Evolutionary conservation across 2,329 filamentous ascomycete genomes (phyloP).

Genomic region (Talaromyces funiculosus): DNA sequence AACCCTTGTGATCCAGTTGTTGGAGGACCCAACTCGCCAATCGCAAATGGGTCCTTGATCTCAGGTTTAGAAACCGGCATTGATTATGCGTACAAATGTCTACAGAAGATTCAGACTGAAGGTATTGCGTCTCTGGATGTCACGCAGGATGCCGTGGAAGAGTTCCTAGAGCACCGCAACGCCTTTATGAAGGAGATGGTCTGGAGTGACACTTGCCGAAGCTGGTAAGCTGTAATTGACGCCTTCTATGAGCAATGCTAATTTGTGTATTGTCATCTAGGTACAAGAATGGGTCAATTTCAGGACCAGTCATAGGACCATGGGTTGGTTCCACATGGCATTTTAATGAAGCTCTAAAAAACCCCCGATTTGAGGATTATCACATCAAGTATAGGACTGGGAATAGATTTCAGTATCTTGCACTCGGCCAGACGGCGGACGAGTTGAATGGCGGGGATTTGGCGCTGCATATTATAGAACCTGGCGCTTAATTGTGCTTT

Average conservation of each 20-base stretch:
- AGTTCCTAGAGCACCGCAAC: conserved; percentile 6
- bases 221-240: too few relatives aligned
- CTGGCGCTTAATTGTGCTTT: neutral
- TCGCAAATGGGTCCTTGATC: conserved; percentile 33
- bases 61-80: neutral
- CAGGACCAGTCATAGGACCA: conserved; percentile 17
- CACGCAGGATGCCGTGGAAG: neutral
- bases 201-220: conserved; percentile 1
- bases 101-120: conserved; percentile 6
- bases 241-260: too few relatives aligned
- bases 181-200: neutral
- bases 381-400: neutral
- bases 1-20: too few relatives aligned
- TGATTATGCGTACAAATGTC: conserved; percentile 4
- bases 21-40: conserved; percentile 30
- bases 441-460: neutral
- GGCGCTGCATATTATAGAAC: neutral
- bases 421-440: neutral
- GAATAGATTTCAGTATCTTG: neutral
- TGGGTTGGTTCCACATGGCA: conserved; percentile 22
- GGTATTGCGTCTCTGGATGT: conserved; percentile 6
- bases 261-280: too few relatives aligned
- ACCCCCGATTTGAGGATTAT: conserved; percentile 15
- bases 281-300: conserved; percentile 17
- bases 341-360: conserved; percentile 12